Percentiles rank a stretch among this genome's conserved stretches.
Evolutionary conservation across 73 alveolate genomes (phyloP).

Genomic region (Symbiodinium pilosum): DNA sequence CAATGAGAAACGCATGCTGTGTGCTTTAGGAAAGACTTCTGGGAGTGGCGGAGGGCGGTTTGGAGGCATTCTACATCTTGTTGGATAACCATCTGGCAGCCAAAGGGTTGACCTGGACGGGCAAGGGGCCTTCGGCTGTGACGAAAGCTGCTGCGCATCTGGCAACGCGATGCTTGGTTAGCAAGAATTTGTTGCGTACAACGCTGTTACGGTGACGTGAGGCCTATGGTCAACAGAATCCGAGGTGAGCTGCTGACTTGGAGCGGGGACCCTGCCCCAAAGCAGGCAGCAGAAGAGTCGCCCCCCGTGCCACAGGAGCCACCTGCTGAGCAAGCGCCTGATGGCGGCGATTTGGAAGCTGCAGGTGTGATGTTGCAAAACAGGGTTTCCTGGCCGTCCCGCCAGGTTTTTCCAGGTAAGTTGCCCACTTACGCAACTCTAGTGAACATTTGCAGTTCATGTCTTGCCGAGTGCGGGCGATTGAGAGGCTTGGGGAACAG

Average conservation of each 20-base stretch:
- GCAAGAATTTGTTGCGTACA: background rate
- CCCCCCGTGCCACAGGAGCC: background rate
- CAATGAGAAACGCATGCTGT: no score
- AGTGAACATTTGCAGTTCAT: no score
- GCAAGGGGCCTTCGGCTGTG: constrained; percentile 29
- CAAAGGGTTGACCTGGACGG: constrained; percentile 45
- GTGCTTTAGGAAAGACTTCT: constrained; percentile 36
- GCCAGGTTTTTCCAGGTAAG: no score
- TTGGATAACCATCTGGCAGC: constrained; percentile 27
- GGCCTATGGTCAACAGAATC: background rate
- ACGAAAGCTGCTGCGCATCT: constrained; percentile 23
- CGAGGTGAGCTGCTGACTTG: background rate
- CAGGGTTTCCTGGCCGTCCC: no score
- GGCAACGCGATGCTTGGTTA: constrained; percentile 26
- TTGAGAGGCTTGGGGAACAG: no score
- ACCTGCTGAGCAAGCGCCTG: background rate
- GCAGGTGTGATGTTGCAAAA: background rate
- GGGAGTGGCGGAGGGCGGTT: constrained; percentile 19
- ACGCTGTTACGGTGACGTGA: background rate
- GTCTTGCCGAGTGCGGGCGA: no score
- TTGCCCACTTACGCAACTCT: no score
- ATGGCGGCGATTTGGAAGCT: background rate
- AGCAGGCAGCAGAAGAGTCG: background rate
- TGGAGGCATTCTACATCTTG: constrained; percentile 2
- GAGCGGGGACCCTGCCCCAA: background rate